Base-by-base conservation (phyloP, 495 filamentous ascomycete genomes). In the Tuber aestivum region DNA sequence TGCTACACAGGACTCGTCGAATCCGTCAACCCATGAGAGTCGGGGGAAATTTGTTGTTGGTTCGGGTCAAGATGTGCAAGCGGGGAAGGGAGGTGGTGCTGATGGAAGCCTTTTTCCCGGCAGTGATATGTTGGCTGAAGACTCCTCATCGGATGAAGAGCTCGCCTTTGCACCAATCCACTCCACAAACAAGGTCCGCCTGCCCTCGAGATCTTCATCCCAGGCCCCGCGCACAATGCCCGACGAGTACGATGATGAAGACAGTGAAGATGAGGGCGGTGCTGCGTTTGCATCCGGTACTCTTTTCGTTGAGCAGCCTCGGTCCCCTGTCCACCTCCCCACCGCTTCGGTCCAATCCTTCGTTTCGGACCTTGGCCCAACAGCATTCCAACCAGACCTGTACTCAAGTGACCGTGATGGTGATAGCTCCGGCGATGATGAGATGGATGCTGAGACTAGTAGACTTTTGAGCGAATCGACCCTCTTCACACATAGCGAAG, bases 401-500 rank as follows among this genome's bases (percentile, higher is more conserved):
- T 74, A 42, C 65, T 75, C 73, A 88, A 88, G 41, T 88, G 91
- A 77, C 20, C n/a, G 2, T 8, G 73, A 87, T 93, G 23, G 85
- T 87, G 32, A 81, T 38, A 77, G 70, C 44, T 75, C 78, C 61
- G 68, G 70, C 18, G 77, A 77, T 1, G 84, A 85, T 72, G 86
- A 87, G 45, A 79, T 87, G 80, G 80, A 85, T 35, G 78, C 77
- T 18, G 82, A 77, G 40, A 82, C 81, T 41, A 79, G 79, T 32
- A 69, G 72, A 10, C 77, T 81, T 72, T 77, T 83, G 23, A 79
- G 79, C 44, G 86, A 92, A 76, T 98, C 96, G 16, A 93, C 88
- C 78, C 83, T 95, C 23, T 98, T 94, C 83, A 94, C 89, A 72
- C 91, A 96, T 74, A 93, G 96, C 75, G 94, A 98, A 75, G 95